Evolutionary conservation across 352 stramenopile genomes (phyloP).

Genomic region (Phytophthora foliorum): DNA sequence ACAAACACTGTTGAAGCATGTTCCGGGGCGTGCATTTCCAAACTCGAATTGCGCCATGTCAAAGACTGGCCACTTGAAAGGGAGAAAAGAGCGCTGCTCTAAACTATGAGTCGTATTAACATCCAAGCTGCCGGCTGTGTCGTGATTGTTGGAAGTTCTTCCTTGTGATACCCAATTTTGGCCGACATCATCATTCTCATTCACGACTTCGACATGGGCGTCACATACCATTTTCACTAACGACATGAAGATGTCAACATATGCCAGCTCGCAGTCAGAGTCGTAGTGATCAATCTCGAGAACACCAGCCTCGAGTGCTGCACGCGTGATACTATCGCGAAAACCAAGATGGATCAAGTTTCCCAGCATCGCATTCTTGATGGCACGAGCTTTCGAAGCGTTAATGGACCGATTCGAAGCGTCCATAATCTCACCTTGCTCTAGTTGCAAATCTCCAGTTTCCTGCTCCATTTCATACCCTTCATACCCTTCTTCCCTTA

Average conservation of each 20-base stretch:
- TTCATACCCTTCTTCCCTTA: constrained; percentile 8
- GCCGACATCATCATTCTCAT: constrained; percentile 8
- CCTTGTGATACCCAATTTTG: constrained; percentile 13
- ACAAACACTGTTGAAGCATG: constrained; percentile 86
- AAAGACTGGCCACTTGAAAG: constrained; percentile 91
- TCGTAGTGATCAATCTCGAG: constrained; percentile 78
- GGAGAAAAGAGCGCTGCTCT: constrained; percentile 41
- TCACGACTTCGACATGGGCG: constrained; percentile 65
- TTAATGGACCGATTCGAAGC: constrained; percentile 73
- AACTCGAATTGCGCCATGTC: constrained; percentile 93
- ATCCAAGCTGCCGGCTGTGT: constrained; percentile 1
- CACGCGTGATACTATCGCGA: constrained; percentile 45
- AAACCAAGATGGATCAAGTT: constrained; percentile 67
- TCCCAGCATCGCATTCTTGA: constrained; percentile 63
- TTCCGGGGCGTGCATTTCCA: constrained; percentile 75
- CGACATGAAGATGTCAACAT: constrained; percentile 86
- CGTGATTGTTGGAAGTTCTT: neutral
- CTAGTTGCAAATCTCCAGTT: constrained; percentile 13
- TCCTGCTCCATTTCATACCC: constrained; percentile 9
- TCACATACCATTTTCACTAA: constrained; percentile 82
- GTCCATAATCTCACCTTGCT: constrained; percentile 42
- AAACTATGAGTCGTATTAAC: constrained; percentile 6
- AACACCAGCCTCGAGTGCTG: constrained; percentile 67
- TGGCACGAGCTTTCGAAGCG: constrained; percentile 64
- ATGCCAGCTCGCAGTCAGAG: constrained; percentile 76